A percentile compares a stretch with the other conserved stretches of the same genome.
Conservation (phyloP, 169 alveolate genomes). For the Cryptosporidium tyzzeri region DNA sequence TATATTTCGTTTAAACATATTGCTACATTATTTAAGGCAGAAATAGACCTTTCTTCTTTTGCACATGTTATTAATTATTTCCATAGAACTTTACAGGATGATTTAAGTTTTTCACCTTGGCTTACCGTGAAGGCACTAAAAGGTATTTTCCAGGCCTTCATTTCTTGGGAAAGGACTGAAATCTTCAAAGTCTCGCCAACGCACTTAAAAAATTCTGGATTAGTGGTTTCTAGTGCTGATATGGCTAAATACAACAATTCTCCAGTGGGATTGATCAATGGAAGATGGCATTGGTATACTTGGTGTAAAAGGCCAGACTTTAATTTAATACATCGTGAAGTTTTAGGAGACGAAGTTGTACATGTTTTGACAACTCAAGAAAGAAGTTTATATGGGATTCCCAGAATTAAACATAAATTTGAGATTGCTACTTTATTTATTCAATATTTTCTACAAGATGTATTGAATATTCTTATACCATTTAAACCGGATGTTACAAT, state of each 20-base stretch:
- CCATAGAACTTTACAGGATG: conserved; percentile 38
- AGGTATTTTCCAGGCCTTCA: conserved; percentile 30
- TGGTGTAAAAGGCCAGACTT: conserved; percentile 49
- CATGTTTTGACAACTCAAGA: conserved; percentile 26
- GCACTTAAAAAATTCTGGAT: background rate
- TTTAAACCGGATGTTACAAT: conserved; percentile 13
- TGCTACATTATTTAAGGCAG: conserved; percentile 32
- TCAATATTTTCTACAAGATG: conserved; percentile 59
- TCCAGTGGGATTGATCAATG: conserved; percentile 33
- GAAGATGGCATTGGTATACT: conserved; percentile 51
- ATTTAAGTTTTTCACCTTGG: conserved; percentile 59
- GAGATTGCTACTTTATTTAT: conserved; percentile 42
- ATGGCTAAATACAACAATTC: conserved; percentile 25
- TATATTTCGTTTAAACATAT: conserved; percentile 21
- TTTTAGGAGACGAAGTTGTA: conserved; percentile 32
- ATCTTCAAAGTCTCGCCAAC: background rate
- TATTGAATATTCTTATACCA: conserved; percentile 27
- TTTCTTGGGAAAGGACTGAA: conserved; percentile 28
- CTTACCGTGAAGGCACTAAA: conserved; percentile 13
- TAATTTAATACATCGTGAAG: conserved; percentile 1
- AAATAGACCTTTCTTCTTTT: background rate
- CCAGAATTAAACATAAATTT: conserved; percentile 3
- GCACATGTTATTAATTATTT: conserved; percentile 1
- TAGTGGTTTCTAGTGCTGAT: background rate
- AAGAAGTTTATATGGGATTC: conserved; percentile 17